Conservation (phyloP, 768 basidiomycete genomes). For the Lactarius akahatsu region DNA sequence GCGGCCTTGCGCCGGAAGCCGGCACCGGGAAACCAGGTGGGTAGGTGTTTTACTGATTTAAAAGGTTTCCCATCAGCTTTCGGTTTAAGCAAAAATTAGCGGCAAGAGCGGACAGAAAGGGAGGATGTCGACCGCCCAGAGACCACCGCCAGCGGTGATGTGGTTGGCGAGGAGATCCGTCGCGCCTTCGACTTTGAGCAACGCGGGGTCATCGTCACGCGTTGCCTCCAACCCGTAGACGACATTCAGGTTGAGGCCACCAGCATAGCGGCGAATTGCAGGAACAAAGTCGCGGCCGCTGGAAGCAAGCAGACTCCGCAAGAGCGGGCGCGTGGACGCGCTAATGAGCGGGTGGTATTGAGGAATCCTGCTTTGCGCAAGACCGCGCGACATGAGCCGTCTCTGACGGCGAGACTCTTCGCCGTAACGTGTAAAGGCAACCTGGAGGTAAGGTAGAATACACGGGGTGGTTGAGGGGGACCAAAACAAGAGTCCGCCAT, state of each 20-base stretch:
- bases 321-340: constrained; percentile 24
- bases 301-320: constrained; percentile 24
- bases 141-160: constrained; percentile 44
- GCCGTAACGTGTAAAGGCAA: constrained; percentile 28
- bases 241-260: constrained; percentile 37
- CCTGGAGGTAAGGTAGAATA: constrained; percentile 14
- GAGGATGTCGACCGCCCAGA: constrained; percentile 45
- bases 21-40: constrained; percentile 66
- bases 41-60: constrained; percentile 50
- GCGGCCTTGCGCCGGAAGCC: constrained; percentile 62
- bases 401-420: constrained; percentile 28
- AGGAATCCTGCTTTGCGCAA: constrained; percentile 19
- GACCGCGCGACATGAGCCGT: constrained; percentile 27
- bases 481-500: not conserved
- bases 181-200: constrained; percentile 45
- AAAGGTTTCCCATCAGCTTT: not conserved
- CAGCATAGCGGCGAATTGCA: constrained; percentile 27
- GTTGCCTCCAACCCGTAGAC: constrained; percentile 59
- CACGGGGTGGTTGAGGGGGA: not conserved
- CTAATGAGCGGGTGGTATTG: constrained; percentile 26
- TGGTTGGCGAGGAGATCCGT: constrained; percentile 44
- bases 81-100: constrained; percentile 24
- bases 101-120: constrained; percentile 35
- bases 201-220: constrained; percentile 42
- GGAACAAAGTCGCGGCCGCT: constrained; percentile 24